Conservation (phyloP, 768 basidiomycete species). For the Termitomyces sp. region DNA sequence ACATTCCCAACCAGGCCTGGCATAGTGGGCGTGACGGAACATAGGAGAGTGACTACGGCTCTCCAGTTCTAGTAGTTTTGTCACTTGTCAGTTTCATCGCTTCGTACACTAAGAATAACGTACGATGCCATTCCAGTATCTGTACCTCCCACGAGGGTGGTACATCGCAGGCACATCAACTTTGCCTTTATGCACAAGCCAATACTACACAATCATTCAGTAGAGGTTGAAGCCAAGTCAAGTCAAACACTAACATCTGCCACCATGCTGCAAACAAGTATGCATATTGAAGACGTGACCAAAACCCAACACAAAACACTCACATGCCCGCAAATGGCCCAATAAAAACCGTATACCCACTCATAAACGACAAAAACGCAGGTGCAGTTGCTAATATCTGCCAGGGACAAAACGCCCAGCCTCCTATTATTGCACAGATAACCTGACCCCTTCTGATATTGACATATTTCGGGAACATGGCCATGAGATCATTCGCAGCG, state of each 20-base stretch:
- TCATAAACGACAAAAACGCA: conserved; percentile 76
- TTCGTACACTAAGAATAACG: conserved; percentile 22
- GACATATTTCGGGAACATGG: conserved; percentile 72
- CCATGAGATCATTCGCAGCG: conserved; percentile 85
- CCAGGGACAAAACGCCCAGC: conserved; percentile 88
- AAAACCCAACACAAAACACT: background rate
- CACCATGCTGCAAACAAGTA: conserved; percentile 34
- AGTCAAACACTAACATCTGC: conserved; percentile 36
- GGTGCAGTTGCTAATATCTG: conserved; percentile 70
- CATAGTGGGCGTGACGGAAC: conserved; percentile 67
- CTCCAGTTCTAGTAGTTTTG: conserved; percentile 67
- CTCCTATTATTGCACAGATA: conserved; percentile 78
- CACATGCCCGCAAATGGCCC: conserved; percentile 73
- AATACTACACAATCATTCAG: conserved; percentile 49
- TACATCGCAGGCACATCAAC: conserved; percentile 88
- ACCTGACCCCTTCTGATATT: conserved; percentile 81
- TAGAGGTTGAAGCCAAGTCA: no score
- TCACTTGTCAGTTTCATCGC: background rate
- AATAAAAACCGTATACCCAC: conserved; percentile 82
- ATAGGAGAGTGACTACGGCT: conserved; percentile 64
- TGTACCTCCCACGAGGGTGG: conserved; percentile 72
- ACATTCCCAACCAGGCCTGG: conserved; percentile 81
- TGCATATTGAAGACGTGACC: background rate
- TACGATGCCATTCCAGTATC: conserved; percentile 75
- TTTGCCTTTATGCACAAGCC: conserved; percentile 68